Conservation (phyloP, 495 filamentous ascomycete species). For the Chaetomium fimeti region DNA sequence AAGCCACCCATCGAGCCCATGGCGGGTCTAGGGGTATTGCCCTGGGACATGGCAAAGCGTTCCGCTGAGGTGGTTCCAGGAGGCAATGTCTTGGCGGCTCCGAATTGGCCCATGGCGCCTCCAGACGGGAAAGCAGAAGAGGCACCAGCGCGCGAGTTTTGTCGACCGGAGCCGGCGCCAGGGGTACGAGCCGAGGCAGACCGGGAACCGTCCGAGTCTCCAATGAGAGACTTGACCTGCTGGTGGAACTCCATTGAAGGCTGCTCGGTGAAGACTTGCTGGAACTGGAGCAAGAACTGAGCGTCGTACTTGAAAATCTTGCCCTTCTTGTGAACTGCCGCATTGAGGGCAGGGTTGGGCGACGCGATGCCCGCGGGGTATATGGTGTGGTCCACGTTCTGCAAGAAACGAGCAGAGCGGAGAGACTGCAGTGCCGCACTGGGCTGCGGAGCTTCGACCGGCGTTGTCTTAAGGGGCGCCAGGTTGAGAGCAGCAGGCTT, state of each 20-base stretch:
- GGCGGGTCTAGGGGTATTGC: constrained; percentile 42
- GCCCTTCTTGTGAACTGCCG: constrained; percentile 65
- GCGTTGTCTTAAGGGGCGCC: constrained; percentile 67
- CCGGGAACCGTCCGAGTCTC: constrained; percentile 63
- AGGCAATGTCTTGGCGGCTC: constrained; percentile 55
- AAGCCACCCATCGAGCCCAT: constrained; percentile 60
- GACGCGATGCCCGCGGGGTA: constrained; percentile 82
- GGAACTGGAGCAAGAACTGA: constrained; percentile 96
- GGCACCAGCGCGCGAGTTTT: constrained; percentile 46
- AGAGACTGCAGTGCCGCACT: constrained; percentile 90
- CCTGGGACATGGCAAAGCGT: constrained; percentile 54
- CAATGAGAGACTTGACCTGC: constrained; percentile 84
- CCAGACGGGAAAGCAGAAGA: constrained; percentile 43
- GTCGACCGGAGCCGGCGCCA: constrained; percentile 49
- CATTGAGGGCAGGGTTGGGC: constrained; percentile 86
- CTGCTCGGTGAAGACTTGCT: constrained; percentile 90
- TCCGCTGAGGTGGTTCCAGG: constrained; percentile 66
- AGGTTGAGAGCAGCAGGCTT: constrained; percentile 83
- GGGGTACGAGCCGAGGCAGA: constrained; percentile 71
- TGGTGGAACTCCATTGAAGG: constrained; percentile 86
- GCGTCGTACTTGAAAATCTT: constrained; percentile 91
- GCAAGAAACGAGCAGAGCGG: constrained; percentile 79
- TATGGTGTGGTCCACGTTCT: constrained; percentile 55
- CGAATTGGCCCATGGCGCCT: constrained; percentile 71
- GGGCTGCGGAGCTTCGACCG: constrained; percentile 83